A percentile compares a stretch with the other conserved stretches of the same genome.
Conservation (phyloP, 1,139 yeast genomes). For the Yamadazyma buinensis region DNA sequence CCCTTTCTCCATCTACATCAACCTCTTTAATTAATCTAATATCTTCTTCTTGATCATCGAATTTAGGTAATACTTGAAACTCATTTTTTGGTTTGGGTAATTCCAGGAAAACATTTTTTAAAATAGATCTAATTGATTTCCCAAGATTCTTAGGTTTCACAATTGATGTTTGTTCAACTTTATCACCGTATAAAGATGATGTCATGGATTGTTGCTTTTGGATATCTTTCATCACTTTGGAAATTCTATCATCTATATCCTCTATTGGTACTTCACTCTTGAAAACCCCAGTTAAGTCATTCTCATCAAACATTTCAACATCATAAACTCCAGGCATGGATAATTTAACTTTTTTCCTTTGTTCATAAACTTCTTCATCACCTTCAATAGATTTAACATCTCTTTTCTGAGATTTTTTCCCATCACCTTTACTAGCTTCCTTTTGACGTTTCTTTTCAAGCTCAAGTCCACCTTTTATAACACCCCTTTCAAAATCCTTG, state of each 20-base stretch:
- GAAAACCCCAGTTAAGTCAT: conserved; percentile 14
- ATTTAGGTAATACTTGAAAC: conserved; percentile 24
- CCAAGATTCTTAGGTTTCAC: conserved; percentile 12
- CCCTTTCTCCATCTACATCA: conserved; percentile 18
- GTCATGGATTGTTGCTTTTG: conserved; percentile 13
- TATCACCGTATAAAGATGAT: conserved; percentile 16
- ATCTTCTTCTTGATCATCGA: conserved; percentile 21
- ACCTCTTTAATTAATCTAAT: conserved; percentile 12
- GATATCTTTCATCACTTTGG: conserved; percentile 22
- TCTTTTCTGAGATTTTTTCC: conserved; percentile 10
- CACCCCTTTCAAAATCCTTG: conserved; percentile 41
- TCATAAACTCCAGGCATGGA: conserved; percentile 35
- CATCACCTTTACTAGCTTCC: conserved; percentile 19
- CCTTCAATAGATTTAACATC: conserved; percentile 17
- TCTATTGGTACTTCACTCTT: conserved; percentile 3
- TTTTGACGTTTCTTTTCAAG: conserved; percentile 33
- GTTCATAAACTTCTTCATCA: conserved; percentile 30
- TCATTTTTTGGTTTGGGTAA: conserved; percentile 30
- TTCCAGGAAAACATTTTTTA: conserved; percentile 16
- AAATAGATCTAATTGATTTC: conserved; percentile 14
- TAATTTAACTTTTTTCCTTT: conserved; percentile 50
- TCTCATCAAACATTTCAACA: conserved; percentile 7
- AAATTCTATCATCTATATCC: conserved; percentile 30
- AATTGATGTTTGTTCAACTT: conserved; percentile 6
- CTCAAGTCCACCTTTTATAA: conserved; percentile 46